Conservation (phyloP, 345 rosid species). For the Geranium brycei region DNA sequence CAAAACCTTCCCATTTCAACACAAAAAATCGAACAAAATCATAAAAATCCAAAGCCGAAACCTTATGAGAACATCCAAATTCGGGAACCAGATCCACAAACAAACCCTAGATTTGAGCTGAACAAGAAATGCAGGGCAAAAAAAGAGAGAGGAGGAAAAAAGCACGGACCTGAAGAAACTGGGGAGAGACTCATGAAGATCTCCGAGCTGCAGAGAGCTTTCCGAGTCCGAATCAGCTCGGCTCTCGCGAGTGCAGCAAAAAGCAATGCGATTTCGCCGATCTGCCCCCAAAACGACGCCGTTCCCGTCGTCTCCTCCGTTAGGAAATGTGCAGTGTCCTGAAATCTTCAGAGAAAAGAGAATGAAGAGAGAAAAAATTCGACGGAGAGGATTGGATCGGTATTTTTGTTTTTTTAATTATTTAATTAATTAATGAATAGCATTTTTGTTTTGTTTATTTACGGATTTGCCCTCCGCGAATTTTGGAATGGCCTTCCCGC, state of each 20-base stretch:
- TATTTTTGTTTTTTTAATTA: not conserved
- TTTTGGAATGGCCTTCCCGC: not conserved
- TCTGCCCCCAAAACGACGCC: not conserved
- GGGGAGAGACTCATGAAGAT: not conserved
- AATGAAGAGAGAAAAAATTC: not conserved
- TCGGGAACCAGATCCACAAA: not conserved
- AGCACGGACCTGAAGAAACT: not conserved
- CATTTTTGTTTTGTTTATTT: too few species aligned
- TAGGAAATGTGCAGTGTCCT: not conserved
- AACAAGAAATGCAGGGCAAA: not conserved
- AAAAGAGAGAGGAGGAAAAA: not conserved
- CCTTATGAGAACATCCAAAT: not conserved
- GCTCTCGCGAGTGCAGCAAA: not conserved
- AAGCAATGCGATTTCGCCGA: not conserved
- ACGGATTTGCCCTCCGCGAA: not conserved
- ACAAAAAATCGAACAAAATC: not conserved
- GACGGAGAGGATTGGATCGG: not conserved
- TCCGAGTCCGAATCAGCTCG: too few species aligned
- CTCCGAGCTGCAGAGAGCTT: not conserved
- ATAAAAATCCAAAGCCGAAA: not conserved
- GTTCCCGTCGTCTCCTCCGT: not conserved
- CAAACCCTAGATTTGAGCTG: not conserved
- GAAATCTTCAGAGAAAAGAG: not conserved
- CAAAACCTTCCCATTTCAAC: not conserved
- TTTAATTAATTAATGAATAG: not conserved